These are phyloP conservation scores for Rhynchosporium secalis DNA, from an alignment of 2,329 filamentous ascomycete genomes.

Conservation along the genomic window DNA sequence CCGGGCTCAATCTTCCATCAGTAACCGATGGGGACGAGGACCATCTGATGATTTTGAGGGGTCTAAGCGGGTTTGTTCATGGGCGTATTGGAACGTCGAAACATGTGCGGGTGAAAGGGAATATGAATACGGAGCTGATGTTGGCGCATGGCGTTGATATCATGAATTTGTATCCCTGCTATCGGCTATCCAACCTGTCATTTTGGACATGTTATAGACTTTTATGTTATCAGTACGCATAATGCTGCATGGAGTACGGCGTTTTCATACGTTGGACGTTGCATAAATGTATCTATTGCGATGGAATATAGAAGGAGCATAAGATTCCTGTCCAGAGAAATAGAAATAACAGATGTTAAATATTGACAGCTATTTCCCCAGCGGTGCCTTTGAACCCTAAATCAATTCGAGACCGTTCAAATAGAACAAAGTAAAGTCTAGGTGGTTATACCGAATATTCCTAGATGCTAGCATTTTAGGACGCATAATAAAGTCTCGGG, in stretches of 20 bases:
- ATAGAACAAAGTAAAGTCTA: too few relatives aligned
- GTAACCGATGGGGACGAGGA: slow-evolving; percentile 17
- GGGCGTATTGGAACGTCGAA: slow-evolving; percentile 27
- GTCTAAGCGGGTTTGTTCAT: slow-evolving; percentile 17
- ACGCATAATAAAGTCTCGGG: neutral
- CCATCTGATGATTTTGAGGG: slow-evolving; percentile 16
- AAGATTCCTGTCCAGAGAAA: too few relatives aligned
- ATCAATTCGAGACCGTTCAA: too few relatives aligned
- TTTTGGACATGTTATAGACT: neutral
- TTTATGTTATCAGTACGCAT: neutral
- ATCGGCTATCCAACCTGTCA: too few relatives aligned
- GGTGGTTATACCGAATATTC: too few relatives aligned
- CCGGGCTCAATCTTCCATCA: slow-evolving; percentile 30
- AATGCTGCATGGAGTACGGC: neutral
- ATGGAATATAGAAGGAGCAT: too few relatives aligned
- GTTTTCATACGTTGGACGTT: too few relatives aligned
- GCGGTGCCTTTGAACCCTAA: too few relatives aligned
- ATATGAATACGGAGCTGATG: slow-evolving; percentile 30
- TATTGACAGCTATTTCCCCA: too few relatives aligned
- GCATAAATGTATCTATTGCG: too few relatives aligned
- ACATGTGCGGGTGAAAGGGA: slow-evolving; percentile 25
- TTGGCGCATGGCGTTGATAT: slow-evolving; percentile 31
- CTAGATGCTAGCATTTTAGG: too few relatives aligned
- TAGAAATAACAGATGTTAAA: too few relatives aligned
- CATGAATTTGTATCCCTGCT: slow-evolving; percentile 32